A percentile compares a stretch with the other conserved stretches of the same genome.
These are phyloP conservation scores for Cladophialophora psammophila DNA, from an alignment of 2,329 filamentous ascomycete genomes.

Conservation along the genomic window DNA sequence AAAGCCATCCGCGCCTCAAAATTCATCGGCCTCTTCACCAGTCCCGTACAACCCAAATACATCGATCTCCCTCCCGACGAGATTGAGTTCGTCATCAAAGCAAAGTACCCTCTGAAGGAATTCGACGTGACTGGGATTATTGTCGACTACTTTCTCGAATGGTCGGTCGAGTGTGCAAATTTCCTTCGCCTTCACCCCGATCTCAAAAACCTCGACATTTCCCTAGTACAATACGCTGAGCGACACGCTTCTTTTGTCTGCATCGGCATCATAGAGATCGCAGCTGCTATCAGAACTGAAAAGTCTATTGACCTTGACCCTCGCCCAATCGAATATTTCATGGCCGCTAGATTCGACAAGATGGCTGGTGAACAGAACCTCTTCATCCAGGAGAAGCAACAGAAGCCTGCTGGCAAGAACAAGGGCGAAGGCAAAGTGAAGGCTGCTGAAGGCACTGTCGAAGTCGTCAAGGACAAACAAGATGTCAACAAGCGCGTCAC, in stretches of 20 bases:
- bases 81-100: background rate
- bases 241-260: background rate
- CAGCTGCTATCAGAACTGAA: constrained; percentile 5
- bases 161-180: background rate
- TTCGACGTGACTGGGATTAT: constrained; percentile 6
- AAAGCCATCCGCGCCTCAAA: background rate
- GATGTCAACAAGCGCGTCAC: constrained; percentile 5
- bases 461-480: background rate
- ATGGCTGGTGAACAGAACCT: constrained; percentile 7
- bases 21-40: background rate
- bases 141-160: background rate
- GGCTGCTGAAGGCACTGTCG: background rate
- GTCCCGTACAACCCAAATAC: background rate
- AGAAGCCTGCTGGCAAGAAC: constrained; percentile 5
- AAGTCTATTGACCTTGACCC: background rate
- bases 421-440: constrained; percentile 7
- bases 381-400: background rate
- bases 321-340: background rate
- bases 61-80: background rate
- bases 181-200: constrained; percentile 3
- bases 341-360: background rate
- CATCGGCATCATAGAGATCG: constrained; percentile 17
- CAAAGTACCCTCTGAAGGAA: background rate
- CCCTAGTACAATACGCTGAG: background rate
- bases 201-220: background rate